Base-by-base conservation (phyloP, 768 basidiomycete genomes). In the Cystofilobasidium bisporidii region DNA sequence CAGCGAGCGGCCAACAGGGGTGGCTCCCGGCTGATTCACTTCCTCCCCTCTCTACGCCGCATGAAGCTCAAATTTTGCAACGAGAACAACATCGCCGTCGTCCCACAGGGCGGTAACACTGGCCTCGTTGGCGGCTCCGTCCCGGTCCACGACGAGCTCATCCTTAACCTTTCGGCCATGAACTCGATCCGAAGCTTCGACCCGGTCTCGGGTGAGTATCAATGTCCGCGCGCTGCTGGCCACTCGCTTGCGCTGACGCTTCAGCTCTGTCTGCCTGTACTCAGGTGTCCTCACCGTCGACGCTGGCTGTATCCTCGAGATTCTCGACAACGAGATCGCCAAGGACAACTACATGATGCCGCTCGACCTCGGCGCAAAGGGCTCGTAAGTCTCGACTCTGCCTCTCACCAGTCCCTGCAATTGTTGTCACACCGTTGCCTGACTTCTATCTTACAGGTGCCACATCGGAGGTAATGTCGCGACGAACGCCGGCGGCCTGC, bases 21-120 rank as follows among this genome's bases (percentile, higher is more conserved):
- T 36, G 36, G 36, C 36, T 36, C 63, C 55, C n/a, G n/a, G 50
- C 53, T 30, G 18, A n/a, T 22, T 9, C 43, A 2, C 28, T 2
- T 10, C 53, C 33, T 55, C 9, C 33, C 33, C n/a, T 22, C 22
- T 36, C 18, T 36, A 11, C 15, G 41, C 28, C 1, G 26, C 33
- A 3, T 20, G 1, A 30, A 69, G 68, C 68, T 98, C 74, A 86
- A 85, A 75, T 89, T 86, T 81, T 98, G 96, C 77, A 84, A 86
- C 72, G 81, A 86, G 63, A 82, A 84, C 65, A 82, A 83, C 64
- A 87, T 99, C 48, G 86, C 86, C n/a, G 83, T 98, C 63, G 92
- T 96, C 2, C 96, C 96, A 1, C 96, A 99, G 77, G 94, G 96
- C 57, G 96, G 96, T 56, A 99, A 99, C 79, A 99, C 96, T 0